Conservation (phyloP, 768 basidiomycete genomes). For the Wakefieldia striispora region DNA sequence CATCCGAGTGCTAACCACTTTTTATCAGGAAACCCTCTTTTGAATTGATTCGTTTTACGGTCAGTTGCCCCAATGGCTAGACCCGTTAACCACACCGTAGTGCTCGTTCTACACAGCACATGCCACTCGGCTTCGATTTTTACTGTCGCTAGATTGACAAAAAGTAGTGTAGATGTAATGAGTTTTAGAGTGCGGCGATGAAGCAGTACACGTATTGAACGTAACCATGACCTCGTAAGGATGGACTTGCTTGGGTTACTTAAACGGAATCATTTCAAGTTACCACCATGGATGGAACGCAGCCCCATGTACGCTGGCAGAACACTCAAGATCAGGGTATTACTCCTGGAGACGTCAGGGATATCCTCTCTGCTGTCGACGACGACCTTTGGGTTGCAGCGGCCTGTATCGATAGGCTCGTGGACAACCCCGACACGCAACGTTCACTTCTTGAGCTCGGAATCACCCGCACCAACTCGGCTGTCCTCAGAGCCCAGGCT, state of each 20-base stretch:
- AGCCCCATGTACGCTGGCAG: conserved; percentile 53
- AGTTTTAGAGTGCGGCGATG: background rate
- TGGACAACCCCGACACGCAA: conserved; percentile 57
- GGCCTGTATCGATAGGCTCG: conserved; percentile 67
- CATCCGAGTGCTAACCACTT: conserved; percentile 12
- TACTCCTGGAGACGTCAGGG: conserved; percentile 45
- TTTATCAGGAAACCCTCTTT: conserved; percentile 72
- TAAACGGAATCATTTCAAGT: background rate
- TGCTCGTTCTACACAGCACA: too few species aligned
- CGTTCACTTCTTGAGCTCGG: conserved; percentile 61
- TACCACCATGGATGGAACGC: conserved; percentile 36
- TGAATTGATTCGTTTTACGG: conserved; percentile 35
- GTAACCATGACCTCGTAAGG: background rate
- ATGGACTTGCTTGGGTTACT: background rate
- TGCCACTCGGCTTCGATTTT: background rate
- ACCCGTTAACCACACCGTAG: too few species aligned
- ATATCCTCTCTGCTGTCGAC: conserved; percentile 47
- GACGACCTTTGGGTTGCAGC: conserved; percentile 79
- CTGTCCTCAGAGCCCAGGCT: conserved; percentile 47
- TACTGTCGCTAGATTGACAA: conserved; percentile 12
- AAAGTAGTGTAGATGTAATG: conserved; percentile 31
- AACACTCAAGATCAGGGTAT: conserved; percentile 56
- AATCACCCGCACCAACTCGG: conserved; percentile 53
- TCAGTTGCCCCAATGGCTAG: background rate
- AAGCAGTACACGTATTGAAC: conserved; percentile 1